Evolutionary conservation across 192 early-diverging fungal species (phyloP).

Genomic region (Paraglomus brasilianum): DNA sequence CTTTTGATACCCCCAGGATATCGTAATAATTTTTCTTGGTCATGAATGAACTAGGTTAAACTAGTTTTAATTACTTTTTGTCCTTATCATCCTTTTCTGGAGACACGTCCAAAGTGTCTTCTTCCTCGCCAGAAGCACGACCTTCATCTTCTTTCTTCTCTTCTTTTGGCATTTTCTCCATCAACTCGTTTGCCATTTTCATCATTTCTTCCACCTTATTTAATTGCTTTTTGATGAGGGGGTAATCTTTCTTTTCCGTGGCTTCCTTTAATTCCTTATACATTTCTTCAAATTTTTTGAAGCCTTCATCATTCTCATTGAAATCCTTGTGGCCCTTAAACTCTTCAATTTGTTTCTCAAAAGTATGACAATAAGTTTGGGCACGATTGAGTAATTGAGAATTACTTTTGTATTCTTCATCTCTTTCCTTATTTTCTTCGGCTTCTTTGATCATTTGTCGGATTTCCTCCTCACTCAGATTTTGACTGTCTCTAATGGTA

Average conservation of each 20-base stretch:
- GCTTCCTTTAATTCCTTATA: background rate
- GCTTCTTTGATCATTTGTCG: conserved; percentile 92
- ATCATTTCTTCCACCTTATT: no score
- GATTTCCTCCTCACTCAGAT: conserved; percentile 88
- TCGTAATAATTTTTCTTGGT: conserved; percentile 61
- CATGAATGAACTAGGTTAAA: background rate
- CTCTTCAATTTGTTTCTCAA: conserved; percentile 16
- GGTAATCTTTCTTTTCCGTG: background rate
- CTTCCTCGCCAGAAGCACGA: background rate
- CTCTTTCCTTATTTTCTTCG: conserved; percentile 40
- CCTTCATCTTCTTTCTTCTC: no score
- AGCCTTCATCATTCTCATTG: background rate
- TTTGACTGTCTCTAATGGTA: conserved; percentile 89
- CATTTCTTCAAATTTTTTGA: conserved; percentile 2
- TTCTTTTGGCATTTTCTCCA: background rate
- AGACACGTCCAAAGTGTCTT: background rate
- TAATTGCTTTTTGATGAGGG: no score
- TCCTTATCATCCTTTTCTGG: background rate
- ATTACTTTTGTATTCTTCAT: background rate
- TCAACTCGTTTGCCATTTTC: no score
- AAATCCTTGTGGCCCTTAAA: conserved; percentile 1
- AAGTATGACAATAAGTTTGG: conserved; percentile 6
- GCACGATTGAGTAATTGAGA: background rate
- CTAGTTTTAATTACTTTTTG: background rate
- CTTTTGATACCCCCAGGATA: conserved; percentile 58